Evolutionary conservation across 2,329 filamentous ascomycete species (phyloP), one percentile per base, ranked within the genome.

Genomic region (Stromatinia cepivora): DNA sequence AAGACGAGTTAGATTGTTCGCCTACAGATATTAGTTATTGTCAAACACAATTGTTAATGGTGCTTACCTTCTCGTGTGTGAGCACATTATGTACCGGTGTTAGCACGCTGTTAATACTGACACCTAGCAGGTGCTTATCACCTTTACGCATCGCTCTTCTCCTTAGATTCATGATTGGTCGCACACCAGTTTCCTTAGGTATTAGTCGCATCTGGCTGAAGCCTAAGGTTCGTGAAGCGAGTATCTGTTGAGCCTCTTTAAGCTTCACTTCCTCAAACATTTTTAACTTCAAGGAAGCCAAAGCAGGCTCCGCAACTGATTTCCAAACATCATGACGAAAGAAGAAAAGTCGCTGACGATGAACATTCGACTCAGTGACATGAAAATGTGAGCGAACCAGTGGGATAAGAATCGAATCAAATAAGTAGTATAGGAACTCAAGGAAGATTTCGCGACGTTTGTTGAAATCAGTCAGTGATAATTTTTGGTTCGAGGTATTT

Each of bases 311-410:
- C 1, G 90, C 88, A 46, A 98, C 80, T 53, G 85, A 85, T 64
- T 87, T 88, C 95, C 95, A 99, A 13, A 95, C 84, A 79, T 99
- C 95, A 73, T 99, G 95, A 5, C 94, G 91, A 78, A 97, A 98
- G 80, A 93, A 99, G 79, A 97, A 97, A 0, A 98, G 81, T 39
- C 88, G 88, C 75, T 95, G 93, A 22, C 90, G 89, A 77, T 97
- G 88, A 1, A 84, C 83, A 72, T 88, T 93, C 0, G 93, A 95
- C 79, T 99, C 95, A 0, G 95, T 99, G 50, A 97, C 92, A 77
- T 98, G 94, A 76, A 99, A 99, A 76, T 95, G 94, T 72, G 87
- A 89, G 46, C 92, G 88, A 61, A 98, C 86, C 10, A 99, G 84
- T 13, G 95, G 94, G 75, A 98, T 91, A 69, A 99, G 78, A 31